phyloP scores from a whole-genome alignment of 139 green algal species.

The Desmodesmus armatus region DNA sequence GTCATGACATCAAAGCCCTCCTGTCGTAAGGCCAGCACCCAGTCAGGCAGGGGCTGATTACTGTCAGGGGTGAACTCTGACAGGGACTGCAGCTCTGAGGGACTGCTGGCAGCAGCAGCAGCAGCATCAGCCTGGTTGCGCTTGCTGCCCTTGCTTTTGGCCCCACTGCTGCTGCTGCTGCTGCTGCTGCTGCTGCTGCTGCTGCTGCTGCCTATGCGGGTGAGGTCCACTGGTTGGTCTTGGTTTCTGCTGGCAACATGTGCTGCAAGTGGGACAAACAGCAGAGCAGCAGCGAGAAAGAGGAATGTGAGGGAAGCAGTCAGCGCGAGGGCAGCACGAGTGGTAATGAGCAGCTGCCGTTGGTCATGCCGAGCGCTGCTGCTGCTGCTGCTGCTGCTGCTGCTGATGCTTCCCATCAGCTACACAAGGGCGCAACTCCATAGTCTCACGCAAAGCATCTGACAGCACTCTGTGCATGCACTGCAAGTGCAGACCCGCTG shows the following conservation, averaged over 20 bases:
- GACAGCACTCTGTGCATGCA: neutral
- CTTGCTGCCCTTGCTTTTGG: neutral
- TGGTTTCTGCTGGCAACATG: constrained; percentile 1
- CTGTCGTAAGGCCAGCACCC: constrained; percentile 3
- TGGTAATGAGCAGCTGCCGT: too few species aligned
- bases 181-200: neutral
- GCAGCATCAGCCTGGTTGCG: neutral
- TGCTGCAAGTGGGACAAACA: neutral
- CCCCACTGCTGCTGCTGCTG: neutral
- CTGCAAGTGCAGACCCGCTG: neutral
- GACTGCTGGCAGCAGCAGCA: neutral
- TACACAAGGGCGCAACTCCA: too few species aligned
- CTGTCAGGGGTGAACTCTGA: neutral
- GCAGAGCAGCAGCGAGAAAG: neutral
- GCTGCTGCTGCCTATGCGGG: too few species aligned
- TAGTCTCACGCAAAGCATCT: neutral
- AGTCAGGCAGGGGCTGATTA: constrained; percentile 15
- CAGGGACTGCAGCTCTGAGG: too few species aligned
- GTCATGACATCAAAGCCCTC: constrained; percentile 42
- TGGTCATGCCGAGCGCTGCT: too few species aligned
- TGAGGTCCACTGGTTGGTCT: neutral
- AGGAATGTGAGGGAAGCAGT: too few species aligned
- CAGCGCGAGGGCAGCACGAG: too few species aligned
- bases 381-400: too few species aligned
- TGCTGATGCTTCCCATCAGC: too few species aligned